Percentiles rank a stretch among this genome's conserved stretches.
Conservation (phyloP, 352 stramenopile genomes). For the Globisporangium acanthophoron region DNA sequence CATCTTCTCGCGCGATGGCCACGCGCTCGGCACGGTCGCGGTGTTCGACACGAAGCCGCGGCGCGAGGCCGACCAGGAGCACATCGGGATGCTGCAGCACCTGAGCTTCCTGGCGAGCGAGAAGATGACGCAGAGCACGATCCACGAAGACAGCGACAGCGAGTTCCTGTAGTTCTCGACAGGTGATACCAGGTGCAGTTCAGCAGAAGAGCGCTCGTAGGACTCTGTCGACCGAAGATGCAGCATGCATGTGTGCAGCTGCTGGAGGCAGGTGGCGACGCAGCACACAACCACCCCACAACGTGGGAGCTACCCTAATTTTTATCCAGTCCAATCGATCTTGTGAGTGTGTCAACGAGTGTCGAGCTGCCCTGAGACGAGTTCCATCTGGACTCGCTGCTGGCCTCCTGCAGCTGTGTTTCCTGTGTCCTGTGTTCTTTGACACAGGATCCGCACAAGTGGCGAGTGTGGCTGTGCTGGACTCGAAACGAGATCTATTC, state of each 20-base stretch:
- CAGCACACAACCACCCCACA: not conserved
- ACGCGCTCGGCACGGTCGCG: slow-evolving; percentile 76
- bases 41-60: slow-evolving; percentile 81
- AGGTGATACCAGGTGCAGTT: slow-evolving; percentile 2
- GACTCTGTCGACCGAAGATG: too few relatives aligned
- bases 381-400: too few relatives aligned
- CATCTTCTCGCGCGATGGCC: slow-evolving; percentile 76
- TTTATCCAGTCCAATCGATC: not conserved
- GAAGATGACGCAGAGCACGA: slow-evolving; percentile 84
- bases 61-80: slow-evolving; percentile 72
- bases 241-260: too few relatives aligned
- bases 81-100: slow-evolving; percentile 86
- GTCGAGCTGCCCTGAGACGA: too few relatives aligned
- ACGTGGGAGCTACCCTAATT: not conserved
- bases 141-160: slow-evolving; percentile 74
- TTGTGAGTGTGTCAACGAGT: not conserved
- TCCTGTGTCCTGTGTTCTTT: too few relatives aligned
- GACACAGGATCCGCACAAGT: too few relatives aligned
- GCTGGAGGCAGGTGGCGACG: slow-evolving; percentile 3
- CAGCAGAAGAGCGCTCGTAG: too few relatives aligned
- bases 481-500: too few relatives aligned
- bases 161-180: slow-evolving; percentile 51
- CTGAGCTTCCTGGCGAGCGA: slow-evolving; percentile 83
- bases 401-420: too few relatives aligned
- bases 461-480: too few relatives aligned